Evolutionary conservation across 2,329 filamentous ascomycete genomes (phyloP).

Genomic region (Huntiella savannae): DNA sequence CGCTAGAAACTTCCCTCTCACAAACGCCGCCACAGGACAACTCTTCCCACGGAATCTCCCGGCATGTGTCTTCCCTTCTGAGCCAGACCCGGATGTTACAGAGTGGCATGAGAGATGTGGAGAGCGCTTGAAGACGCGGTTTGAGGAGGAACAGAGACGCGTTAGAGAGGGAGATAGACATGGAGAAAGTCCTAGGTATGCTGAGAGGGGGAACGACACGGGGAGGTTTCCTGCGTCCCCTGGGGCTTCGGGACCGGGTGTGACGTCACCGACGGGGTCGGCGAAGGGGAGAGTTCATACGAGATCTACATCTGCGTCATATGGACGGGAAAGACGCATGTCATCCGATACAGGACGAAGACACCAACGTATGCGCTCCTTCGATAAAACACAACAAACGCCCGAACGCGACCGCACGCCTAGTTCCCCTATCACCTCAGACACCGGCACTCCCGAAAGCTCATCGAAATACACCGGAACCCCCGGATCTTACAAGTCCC

Average conservation of each 20-base stretch:
- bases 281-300: background rate
- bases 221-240: background rate
- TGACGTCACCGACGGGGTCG: background rate
- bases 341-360: background rate
- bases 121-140: slow-evolving; percentile 35
- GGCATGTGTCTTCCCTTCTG: slow-evolving; percentile 44
- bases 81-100: slow-evolving; percentile 62
- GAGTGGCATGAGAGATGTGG: slow-evolving; percentile 70
- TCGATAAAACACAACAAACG: background rate
- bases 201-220: background rate
- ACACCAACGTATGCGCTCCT: slow-evolving; percentile 5
- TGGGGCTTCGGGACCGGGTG: background rate
- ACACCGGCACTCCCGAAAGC: background rate
- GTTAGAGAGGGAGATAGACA: slow-evolving; percentile 1
- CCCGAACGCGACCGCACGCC: background rate
- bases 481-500: no score
- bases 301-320: slow-evolving; percentile 8
- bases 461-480: background rate
- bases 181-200: no score
- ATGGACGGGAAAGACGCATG: background rate
- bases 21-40: slow-evolving; percentile 53
- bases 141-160: slow-evolving; percentile 2
- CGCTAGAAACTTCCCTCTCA: slow-evolving; percentile 57
- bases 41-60: slow-evolving; percentile 43
- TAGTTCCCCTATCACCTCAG: background rate